Evolutionary conservation across 2,329 filamentous ascomycete genomes (phyloP).

Genomic region (Waltergamsia citrina): DNA sequence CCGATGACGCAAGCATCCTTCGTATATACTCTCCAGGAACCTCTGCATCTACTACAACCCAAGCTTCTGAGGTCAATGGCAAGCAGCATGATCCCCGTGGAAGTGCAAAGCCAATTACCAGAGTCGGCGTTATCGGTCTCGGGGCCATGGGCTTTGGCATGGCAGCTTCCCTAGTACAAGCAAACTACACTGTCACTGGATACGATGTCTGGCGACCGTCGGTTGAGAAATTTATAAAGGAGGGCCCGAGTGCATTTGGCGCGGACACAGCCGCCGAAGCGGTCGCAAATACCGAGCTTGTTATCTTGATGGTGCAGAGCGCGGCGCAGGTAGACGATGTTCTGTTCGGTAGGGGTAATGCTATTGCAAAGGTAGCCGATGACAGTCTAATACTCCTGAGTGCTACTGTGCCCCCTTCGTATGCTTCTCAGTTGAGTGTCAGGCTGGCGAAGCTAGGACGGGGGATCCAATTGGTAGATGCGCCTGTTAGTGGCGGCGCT

Average conservation of each 20-base stretch:
- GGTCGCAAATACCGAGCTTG: constrained; percentile 14
- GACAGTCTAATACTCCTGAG: constrained; percentile 21
- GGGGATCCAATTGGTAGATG: constrained; percentile 20
- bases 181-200: constrained; percentile 18
- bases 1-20: constrained; percentile 18
- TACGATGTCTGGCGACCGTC: constrained; percentile 20
- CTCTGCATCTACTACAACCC: constrained; percentile 9
- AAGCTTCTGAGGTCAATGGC: not conserved
- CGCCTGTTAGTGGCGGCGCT: constrained; percentile 26
- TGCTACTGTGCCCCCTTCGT: constrained; percentile 24
- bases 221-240: constrained; percentile 16
- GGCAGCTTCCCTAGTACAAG: constrained; percentile 21
- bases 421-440: constrained; percentile 11
- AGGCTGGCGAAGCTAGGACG: constrained; percentile 11
- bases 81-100: not conserved
- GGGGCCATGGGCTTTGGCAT: constrained; percentile 29
- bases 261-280: constrained; percentile 17
- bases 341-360: constrained; percentile 19
- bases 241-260: constrained; percentile 11
- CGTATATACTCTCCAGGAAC: constrained; percentile 11
- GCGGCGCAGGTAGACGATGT: constrained; percentile 19
- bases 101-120: constrained; percentile 11
- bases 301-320: constrained; percentile 26
- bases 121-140: constrained; percentile 23
- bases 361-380: constrained; percentile 13